Conservation (phyloP, 192 early-diverging fungal genomes). For the Podila epigama region DNA sequence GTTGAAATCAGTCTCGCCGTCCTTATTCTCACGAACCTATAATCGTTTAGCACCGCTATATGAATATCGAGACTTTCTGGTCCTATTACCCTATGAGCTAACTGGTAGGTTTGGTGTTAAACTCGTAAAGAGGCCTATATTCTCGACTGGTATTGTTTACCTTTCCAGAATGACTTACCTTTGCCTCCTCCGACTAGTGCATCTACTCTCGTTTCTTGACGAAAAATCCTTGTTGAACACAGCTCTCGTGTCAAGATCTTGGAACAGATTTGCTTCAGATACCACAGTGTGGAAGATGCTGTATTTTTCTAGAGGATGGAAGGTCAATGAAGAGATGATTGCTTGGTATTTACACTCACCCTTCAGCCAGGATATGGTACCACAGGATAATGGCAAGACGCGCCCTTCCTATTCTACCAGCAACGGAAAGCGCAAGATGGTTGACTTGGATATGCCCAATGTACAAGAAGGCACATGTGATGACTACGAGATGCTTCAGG, state of each 20-base stretch:
- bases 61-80: conserved; percentile 40
- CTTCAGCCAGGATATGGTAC: not conserved
- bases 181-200: conserved; percentile 11
- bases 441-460: conserved; percentile 21
- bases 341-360: conserved; percentile 40
- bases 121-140: not conserved
- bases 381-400: conserved; percentile 2
- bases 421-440: conserved; percentile 38
- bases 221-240: conserved; percentile 54
- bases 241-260: conserved; percentile 62
- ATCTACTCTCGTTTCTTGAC: conserved; percentile 62
- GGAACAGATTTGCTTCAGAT: conserved; percentile 67
- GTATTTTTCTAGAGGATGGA: conserved; percentile 54
- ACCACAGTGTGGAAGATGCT: conserved; percentile 67
- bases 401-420: conserved; percentile 2
- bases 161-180: not conserved
- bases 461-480: not conserved
- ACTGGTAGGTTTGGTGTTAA: conserved; percentile 10
- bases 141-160: not conserved
- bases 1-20: conserved; percentile 39
- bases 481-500: conserved; percentile 5
- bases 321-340: conserved; percentile 46
- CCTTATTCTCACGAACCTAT: conserved; percentile 35
- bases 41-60: conserved; percentile 26
- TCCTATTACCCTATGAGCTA: conserved; percentile 37